phyloP scores from a whole-genome alignment of 2,329 filamentous ascomycete genomes.

The Pseudogymnoascus verrucosus region DNA sequence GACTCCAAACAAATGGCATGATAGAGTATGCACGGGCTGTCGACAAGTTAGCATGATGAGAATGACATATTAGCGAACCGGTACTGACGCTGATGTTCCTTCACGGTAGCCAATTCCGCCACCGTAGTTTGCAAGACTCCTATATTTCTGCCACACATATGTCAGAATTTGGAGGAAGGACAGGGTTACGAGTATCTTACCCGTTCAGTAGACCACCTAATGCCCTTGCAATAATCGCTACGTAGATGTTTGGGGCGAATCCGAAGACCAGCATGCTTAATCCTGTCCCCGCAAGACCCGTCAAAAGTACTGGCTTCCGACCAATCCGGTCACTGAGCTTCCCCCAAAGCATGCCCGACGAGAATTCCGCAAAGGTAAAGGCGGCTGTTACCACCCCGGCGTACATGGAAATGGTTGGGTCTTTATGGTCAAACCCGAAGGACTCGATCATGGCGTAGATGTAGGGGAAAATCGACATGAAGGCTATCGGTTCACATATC shows the following conservation, averaged over 20 bases:
- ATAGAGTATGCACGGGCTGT: constrained; percentile 86
- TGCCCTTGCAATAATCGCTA: constrained; percentile 80
- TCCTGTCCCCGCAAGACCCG: constrained; percentile 82
- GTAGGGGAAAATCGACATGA: constrained; percentile 99
- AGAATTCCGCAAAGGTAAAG: constrained; percentile 93
- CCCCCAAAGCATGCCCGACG: constrained; percentile 88
- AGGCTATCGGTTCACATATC: constrained; percentile 96
- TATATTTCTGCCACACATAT: constrained; percentile 58
- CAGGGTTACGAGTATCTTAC: constrained; percentile 41
- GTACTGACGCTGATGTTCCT: constrained; percentile 82
- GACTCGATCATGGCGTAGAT: constrained; percentile 96
- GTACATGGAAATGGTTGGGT: constrained; percentile 79
- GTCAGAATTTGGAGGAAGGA: constrained; percentile 14
- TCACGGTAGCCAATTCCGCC: constrained; percentile 83
- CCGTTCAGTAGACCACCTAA: constrained; percentile 89
- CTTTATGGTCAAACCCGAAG: constrained; percentile 74
- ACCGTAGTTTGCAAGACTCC: constrained; percentile 93
- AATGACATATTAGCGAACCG: constrained; percentile 13
- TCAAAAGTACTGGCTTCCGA: constrained; percentile 84
- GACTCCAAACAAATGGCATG: constrained; percentile 97
- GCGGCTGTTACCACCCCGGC: constrained; percentile 93
- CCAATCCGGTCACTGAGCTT: constrained; percentile 85
- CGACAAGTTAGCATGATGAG: constrained; percentile 22
- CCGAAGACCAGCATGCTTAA: constrained; percentile 90
- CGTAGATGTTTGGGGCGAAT: constrained; percentile 72